These are phyloP conservation scores for Crucihimalaya himalaica DNA, from an alignment of 345 rosid genomes.

Conservation along the genomic window DNA sequence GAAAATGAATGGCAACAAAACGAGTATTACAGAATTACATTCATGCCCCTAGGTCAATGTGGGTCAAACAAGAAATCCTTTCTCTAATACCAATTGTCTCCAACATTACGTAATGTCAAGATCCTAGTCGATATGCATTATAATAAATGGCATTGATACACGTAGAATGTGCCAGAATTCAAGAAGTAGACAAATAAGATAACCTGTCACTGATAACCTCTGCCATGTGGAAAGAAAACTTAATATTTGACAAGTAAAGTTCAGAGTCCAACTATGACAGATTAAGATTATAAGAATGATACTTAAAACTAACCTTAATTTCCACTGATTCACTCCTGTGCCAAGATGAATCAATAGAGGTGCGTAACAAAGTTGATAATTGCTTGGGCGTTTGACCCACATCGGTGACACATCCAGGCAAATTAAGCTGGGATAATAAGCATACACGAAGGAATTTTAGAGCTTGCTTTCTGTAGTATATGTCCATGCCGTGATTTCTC, in stretches of 20 bases:
- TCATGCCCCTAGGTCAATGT: not conserved
- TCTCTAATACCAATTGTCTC: not conserved
- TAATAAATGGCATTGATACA: not conserved
- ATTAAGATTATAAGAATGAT: slow-evolving; percentile 16
- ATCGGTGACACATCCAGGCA: slow-evolving; percentile 86
- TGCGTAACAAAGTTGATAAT: slow-evolving; percentile 66
- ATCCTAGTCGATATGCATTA: not conserved
- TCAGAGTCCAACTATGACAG: slow-evolving; percentile 26
- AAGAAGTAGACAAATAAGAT: not conserved
- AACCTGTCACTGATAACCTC: not conserved
- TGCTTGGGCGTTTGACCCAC: slow-evolving; percentile 65
- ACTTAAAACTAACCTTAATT: slow-evolving; percentile 63
- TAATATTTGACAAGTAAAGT: not conserved
- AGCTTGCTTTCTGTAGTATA: slow-evolving; percentile 89
- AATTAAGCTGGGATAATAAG: slow-evolving; percentile 87
- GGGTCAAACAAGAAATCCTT: slow-evolving; percentile 1
- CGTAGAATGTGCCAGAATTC: slow-evolving; percentile 13
- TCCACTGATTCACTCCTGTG: slow-evolving; percentile 77
- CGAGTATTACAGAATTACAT: not conserved
- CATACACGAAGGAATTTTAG: slow-evolving; percentile 87
- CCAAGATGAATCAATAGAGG: slow-evolving; percentile 67
- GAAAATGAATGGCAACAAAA: not conserved
- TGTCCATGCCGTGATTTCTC: slow-evolving; percentile 62
- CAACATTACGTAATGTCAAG: slow-evolving; percentile 9
- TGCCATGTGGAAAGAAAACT: slow-evolving; percentile 16